Evolutionary conservation across 2,329 filamentous ascomycete genomes (phyloP), one percentile per base, ranked within the genome.

Genomic region (Magnaporthiopsis incrustans): DNA sequence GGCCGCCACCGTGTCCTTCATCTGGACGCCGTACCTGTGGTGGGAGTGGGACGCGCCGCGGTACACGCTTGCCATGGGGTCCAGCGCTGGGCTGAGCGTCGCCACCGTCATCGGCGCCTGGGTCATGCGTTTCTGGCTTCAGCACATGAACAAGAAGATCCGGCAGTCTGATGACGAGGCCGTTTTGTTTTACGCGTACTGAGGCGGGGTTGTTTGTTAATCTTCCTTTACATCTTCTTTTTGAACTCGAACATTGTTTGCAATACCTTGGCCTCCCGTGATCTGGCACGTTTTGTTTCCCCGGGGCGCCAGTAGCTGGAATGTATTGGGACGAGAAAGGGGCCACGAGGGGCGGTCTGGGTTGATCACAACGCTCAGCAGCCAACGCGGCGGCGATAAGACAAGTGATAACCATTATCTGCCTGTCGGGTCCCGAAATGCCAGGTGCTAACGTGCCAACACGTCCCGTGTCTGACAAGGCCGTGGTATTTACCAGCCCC

Each of bases 11-110:
- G 44, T 69, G 53, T 67, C 67, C 44, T 78, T 77, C 64, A 75
- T 79, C 35, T 79, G 75, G 74, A 78, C 76, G 4, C 75, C 77
- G 2, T 79, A 78, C 66, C 70, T 79, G 11, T 78, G 76, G 73
- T 74, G 75, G 2, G 71, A 74, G 53, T 71, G 67, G 25, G 75
- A 77, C 63, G 73, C 71, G 62, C 77, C 77, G 0, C 71, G 75
- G n/a, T 79, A 78, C 64, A 67, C 71, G 6, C 76, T 75, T 53
- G 77, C 77, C 26, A 76, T 78, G 71, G 69, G 68, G 2, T 67
- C 67, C 61, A 68, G 62, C 44, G 60, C 60, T n/a, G 60, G 32
- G 15, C 32, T 65, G 22, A 63, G 58, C 44, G 66, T 68, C 6
- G 64, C 65, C 3, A 67, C 66, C 3, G 67, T 62, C 1, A 26